Percentiles rank a stretch among this genome's conserved stretches.
Conservation (phyloP, 2,329 filamentous ascomycete genomes). For the Sclerotinia subarctica region DNA sequence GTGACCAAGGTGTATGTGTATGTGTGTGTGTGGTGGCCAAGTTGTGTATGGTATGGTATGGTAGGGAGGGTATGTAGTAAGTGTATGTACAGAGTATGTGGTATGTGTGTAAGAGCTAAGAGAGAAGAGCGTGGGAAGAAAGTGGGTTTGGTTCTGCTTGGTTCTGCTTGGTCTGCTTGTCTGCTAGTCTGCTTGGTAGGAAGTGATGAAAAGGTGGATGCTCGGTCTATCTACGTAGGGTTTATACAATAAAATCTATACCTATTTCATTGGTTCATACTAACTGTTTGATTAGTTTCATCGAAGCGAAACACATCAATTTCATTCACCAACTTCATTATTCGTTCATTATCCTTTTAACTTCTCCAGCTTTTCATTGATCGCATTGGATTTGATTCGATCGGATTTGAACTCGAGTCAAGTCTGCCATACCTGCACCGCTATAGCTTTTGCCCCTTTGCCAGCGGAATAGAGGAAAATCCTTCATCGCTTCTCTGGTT, state of each 20-base stretch:
- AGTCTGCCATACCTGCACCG: background rate
- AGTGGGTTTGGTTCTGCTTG: too few species aligned
- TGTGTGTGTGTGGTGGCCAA: background rate
- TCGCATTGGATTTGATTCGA: too few species aligned
- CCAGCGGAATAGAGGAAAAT: background rate
- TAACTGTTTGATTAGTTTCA: background rate
- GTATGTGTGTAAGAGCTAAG: too few species aligned
- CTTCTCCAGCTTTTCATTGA: background rate
- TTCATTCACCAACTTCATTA: background rate
- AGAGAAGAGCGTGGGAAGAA: too few species aligned
- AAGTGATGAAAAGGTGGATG: background rate
- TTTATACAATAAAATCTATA: background rate
- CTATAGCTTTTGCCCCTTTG: background rate
- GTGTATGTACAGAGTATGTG: too few species aligned
- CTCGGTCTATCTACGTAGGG: background rate
- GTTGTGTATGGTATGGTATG: too few species aligned
- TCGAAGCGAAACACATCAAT: constrained; percentile 1
- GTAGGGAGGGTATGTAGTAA: too few species aligned
- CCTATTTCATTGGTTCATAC: background rate
- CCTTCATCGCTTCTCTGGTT: background rate
- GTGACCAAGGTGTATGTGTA: background rate
- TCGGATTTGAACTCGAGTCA: background rate
- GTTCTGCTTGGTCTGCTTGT: too few species aligned
- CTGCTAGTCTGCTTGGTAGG: background rate
- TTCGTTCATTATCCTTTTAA: background rate